A percentile compares a stretch with the other conserved stretches of the same genome.
These are phyloP conservation scores for Leishmania braziliensis DNA, from an alignment of 208 protist genomes.

Conservation along the genomic window DNA sequence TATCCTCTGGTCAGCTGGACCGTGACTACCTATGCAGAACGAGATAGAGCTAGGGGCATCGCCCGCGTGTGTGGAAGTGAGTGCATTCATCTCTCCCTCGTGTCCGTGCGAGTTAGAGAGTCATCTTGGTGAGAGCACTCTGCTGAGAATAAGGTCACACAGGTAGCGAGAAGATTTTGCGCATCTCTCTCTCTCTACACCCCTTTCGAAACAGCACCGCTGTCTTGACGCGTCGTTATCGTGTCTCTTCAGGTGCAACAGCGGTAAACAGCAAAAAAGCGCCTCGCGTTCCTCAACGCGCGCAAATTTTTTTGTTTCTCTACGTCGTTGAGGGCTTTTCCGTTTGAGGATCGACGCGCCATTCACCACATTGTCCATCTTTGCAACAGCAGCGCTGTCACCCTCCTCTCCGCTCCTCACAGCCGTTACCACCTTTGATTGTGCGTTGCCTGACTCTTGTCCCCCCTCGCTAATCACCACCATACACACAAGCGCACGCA, in stretches of 20 bases:
- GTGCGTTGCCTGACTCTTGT: not conserved
- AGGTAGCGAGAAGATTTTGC: not conserved
- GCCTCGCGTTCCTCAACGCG: not conserved
- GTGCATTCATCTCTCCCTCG: not conserved
- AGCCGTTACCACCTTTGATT: not conserved
- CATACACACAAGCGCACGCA: not conserved
- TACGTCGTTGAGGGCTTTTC: not conserved
- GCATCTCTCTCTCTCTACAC: not conserved
- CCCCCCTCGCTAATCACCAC: not conserved
- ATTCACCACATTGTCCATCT: not conserved
- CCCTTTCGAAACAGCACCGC: not conserved
- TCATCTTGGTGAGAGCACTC: not conserved
- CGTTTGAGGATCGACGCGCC: not conserved
- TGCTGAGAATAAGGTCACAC: not conserved
- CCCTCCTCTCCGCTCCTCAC: not conserved
- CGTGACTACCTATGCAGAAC: not conserved
- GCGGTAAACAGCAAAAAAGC: not conserved
- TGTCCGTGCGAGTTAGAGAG: not conserved
- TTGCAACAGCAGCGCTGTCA: not conserved
- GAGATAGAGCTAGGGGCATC: not conserved
- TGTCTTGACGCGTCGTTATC: not conserved
- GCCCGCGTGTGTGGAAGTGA: not conserved
- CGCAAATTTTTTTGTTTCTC: not conserved
- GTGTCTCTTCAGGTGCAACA: not conserved
- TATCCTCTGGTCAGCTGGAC: not conserved